Conservation (phyloP, 169 alveolate genomes). For the Plasmodium inui region DNA sequence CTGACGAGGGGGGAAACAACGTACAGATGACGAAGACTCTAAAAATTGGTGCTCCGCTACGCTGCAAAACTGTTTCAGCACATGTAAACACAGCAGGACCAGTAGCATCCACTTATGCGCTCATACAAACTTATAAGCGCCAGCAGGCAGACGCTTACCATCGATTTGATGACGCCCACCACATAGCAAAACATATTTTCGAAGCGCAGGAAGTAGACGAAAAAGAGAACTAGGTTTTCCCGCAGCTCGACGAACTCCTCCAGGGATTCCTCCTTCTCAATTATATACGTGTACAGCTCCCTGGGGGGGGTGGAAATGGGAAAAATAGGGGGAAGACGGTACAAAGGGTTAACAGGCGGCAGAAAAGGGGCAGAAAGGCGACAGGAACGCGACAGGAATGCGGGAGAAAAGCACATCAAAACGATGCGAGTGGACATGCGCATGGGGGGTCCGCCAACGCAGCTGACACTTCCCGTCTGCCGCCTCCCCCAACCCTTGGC, state of each 20-base stretch:
- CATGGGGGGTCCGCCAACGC: background rate
- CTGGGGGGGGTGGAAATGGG: conserved; percentile 1
- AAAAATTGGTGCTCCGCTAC: background rate
- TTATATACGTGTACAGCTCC: conserved; percentile 55
- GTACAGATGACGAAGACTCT: background rate
- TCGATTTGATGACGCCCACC: conserved; percentile 37
- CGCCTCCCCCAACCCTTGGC: background rate
- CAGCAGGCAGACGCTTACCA: conserved; percentile 25
- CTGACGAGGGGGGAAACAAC: background rate
- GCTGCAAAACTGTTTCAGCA: background rate
- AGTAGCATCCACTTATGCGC: background rate
- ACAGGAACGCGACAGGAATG: no score
- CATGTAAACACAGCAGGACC: background rate
- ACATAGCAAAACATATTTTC: conserved; percentile 74
- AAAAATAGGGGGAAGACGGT: background rate
- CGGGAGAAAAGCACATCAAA: no score
- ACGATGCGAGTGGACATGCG: background rate
- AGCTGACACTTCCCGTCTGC: background rate
- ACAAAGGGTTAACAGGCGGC: background rate
- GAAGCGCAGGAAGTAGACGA: conserved; percentile 50
- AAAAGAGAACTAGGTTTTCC: conserved; percentile 43
- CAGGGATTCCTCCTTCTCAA: conserved; percentile 63
- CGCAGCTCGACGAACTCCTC: conserved; percentile 56
- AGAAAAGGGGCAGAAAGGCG: background rate
- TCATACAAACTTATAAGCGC: background rate